Base-by-base conservation (phyloP, 176 grass and related monocot genomes). In the Oryza brachyantha region DNA sequence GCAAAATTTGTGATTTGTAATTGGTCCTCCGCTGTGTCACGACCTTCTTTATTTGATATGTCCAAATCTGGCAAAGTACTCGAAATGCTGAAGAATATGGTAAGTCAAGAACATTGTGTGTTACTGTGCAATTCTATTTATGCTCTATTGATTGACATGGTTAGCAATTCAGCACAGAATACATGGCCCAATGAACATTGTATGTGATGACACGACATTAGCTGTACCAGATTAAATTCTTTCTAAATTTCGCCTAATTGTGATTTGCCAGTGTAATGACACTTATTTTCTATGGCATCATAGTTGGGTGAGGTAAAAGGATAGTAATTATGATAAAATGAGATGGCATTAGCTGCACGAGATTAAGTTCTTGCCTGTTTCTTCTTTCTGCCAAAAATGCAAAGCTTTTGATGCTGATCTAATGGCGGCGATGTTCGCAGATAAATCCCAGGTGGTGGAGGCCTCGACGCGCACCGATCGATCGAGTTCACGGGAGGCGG, bases 401-500 rank as follows among this genome's bases (percentile, higher is more conserved):
- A 83, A 83, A 79, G 38, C 16, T 88, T 88, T 87, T 87, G 68
- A 78, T 45, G 17, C 45, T 10, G 43, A 64, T 80, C 76, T 64
- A 65, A 80, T 76, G 65, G 70, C 63, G n/a, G 55, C 19, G 65
- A n/a, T 37, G 54, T 2, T 32, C 29, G 8, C 27, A 43, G 70
- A 89, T 89, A 89, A 84, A 85, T 81, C 58, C 45, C 65, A 68
- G 27, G 39, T n/a, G 5, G 24, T 12, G 3, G 66, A 43, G 34
- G 34, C 31, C 65, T 61, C 19, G 48, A 64, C 2, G 32, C 65
- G 0, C 7, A 3, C 19, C 19, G 42, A 58, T 24, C 19, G 42
- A 58, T 81, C 55, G 26, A 13, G 8, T 5, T 2, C 41, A n/a
- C 22, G 27, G 21, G n/a, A 24, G 14, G 7, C 13, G 27, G 3